Evolutionary conservation across 306 rosid species (phyloP), one percentile per base, ranked within the genome.

Genomic region (Elaeagnus macrophylla): DNA sequence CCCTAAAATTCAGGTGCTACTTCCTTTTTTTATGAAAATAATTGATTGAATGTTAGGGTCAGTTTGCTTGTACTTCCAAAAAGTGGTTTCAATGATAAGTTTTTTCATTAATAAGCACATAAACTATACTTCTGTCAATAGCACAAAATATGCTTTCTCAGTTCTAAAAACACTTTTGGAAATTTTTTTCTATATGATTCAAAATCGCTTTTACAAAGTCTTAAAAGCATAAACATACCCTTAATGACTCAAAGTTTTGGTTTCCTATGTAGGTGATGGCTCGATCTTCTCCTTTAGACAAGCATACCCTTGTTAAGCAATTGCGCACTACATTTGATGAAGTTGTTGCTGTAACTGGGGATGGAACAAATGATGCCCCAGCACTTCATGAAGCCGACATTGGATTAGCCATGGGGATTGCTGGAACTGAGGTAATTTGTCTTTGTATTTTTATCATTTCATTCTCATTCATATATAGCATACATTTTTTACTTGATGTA

Each of bases 371-470:
- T 53, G 99, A 91, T 78, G 96, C 96, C 35, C 99, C 99, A 5
- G 99, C 99, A 11, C 99, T 91, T 70, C 96, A 91, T 45, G 96
- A 91, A 74, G 99, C 99, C 18, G 96, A 91, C 66, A 87, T 91
- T 73, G 99, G 99, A 72, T 81, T 91, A 45, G 99, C 99, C 64
- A 91, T 91, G 99, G 99, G 99, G 39, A 87, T 91, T 47, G 96
- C 96, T 41, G 99, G 99, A 60, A 91, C 99, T 60, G 99, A 91
- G 81, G 99, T 82, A 72, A 68, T 60, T 19, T 42, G 16, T 14
- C 36, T 45, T 45, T 57, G 45, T 25, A 25, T 25, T 25, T 25
- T 25, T 25, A 25, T 25, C 32, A 25, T 25, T 25, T 25, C 32
- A 25, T 25, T 25, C 32, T 25, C 4, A 25, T 25, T 25, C 32